phyloP scores from a whole-genome alignment of 2,329 filamentous ascomycete genomes.

The Truncatella angustata region DNA sequence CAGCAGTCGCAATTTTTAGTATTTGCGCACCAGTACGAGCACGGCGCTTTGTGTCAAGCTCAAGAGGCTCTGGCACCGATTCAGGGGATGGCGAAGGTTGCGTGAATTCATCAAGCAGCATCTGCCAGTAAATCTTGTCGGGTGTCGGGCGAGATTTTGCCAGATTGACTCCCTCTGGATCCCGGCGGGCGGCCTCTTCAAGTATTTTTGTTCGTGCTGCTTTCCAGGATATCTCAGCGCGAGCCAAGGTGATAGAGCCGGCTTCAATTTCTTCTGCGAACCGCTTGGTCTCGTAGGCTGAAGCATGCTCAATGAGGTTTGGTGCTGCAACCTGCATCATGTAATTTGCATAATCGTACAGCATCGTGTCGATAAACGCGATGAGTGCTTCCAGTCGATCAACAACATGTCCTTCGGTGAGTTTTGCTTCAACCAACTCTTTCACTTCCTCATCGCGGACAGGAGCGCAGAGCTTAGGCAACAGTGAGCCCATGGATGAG shows the following conservation, averaged over 20 bases:
- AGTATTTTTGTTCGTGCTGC: conserved; percentile 62
- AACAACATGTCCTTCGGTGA: conserved; percentile 63
- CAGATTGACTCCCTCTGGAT: conserved; percentile 66
- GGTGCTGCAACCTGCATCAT: conserved; percentile 71
- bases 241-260: conserved; percentile 51
- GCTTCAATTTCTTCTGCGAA: conserved; percentile 65
- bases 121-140: conserved; percentile 72
- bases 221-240: conserved; percentile 66
- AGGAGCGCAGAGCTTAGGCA: conserved; percentile 78
- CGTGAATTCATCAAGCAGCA: conserved; percentile 74
- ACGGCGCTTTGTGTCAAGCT: conserved; percentile 66
- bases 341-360: conserved; percentile 81
- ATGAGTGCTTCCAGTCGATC: conserved; percentile 74
- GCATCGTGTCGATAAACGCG: conserved; percentile 72
- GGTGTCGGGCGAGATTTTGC: conserved; percentile 61
- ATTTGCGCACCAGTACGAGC: conserved; percentile 54
- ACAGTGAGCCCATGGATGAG: conserved; percentile 68
- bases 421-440: conserved; percentile 61
- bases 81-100: conserved; percentile 54
- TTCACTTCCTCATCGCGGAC: conserved; percentile 77
- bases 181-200: conserved; percentile 64
- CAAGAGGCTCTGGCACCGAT: conserved; percentile 70
- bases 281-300: conserved; percentile 70
- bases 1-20: conserved; percentile 67
- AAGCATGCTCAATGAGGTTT: conserved; percentile 67